Conservation (phyloP, 2,329 filamentous ascomycete species). For the Aspergillus sp. region DNA sequence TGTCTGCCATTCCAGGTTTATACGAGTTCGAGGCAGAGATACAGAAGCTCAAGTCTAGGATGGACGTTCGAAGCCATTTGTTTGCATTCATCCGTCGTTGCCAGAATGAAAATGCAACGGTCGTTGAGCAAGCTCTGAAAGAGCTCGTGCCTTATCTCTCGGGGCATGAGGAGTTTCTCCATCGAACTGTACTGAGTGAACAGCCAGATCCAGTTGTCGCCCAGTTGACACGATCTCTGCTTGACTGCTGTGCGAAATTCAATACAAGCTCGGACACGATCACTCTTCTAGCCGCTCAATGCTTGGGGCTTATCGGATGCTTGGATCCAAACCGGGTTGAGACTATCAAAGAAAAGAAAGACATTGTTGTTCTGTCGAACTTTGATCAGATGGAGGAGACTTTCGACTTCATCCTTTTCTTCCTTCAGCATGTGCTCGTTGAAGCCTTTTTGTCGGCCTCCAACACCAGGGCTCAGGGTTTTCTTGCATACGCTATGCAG, state of each 20-base stretch:
- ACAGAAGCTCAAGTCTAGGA: constrained; percentile 59
- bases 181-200: constrained; percentile 76
- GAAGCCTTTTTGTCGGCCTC: constrained; percentile 88
- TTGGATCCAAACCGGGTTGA: constrained; percentile 90
- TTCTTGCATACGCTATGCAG: constrained; percentile 92
- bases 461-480: constrained; percentile 83
- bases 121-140: constrained; percentile 75
- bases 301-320: constrained; percentile 84
- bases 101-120: constrained; percentile 77
- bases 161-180: constrained; percentile 71
- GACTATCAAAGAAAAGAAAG: constrained; percentile 69
- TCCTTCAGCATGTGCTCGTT: constrained; percentile 83
- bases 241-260: constrained; percentile 84
- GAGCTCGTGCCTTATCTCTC: constrained; percentile 75
- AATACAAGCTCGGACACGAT: constrained; percentile 66
- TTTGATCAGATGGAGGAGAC: constrained; percentile 76
- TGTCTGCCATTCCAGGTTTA: constrained; percentile 68
- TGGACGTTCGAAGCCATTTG: constrained; percentile 66
- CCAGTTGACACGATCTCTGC: constrained; percentile 69
- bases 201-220: constrained; percentile 75
- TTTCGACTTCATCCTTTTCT: constrained; percentile 78
- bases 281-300: constrained; percentile 70
- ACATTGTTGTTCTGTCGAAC: constrained; percentile 85
- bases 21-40: constrained; percentile 66
- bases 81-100: constrained; percentile 71